Evolutionary conservation across 306 rosid species (phyloP), one percentile per base, ranked within the genome.

Genomic region (Malus fusca): DNA sequence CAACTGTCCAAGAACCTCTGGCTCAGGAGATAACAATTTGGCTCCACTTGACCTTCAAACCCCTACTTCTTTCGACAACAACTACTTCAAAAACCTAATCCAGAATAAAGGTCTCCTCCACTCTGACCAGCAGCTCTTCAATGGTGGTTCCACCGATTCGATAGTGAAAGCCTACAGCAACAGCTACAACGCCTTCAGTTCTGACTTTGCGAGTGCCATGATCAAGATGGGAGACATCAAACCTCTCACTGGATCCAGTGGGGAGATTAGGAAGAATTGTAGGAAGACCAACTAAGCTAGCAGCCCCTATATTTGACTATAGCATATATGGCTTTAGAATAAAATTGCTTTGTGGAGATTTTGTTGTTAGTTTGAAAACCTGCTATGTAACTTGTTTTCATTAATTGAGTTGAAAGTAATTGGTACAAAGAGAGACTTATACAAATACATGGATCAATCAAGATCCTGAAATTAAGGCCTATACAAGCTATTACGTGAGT

Each of bases 21-120:
- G 98, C 3, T 78, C 92, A 0, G 97, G 98, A 25, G 97, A 95
- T 87, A 88, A 92, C 87, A 92, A 90, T 68, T 71, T 95, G 63
- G 91, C 97, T 17, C 97, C 98, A 9, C 88, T 95, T 25, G 97
- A 95, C 80, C 66, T 87, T 0, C 80, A 64, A 56, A 90, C 90
- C 51, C 89, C 97, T 0, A 89, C 82, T 0, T 25, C 52, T 1
- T 92, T 95, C 11, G 97, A 95, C 82, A 89, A 89, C 76, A 83
- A 75, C 71, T 95, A 95, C 89, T 88, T 70, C 90, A 86, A 84
- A 26, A 88, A 92, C 80, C 88, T 95, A 19, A 11, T 90, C 53
- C 72, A 85, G 53, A 90, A 82, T 1, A 89, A 78, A 74, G 98
- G 97, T 1, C 91, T 95, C 40, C 89, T 95, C 64, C 97, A 92